Percentiles rank a stretch among this genome's conserved stretches.
Evolutionary conservation across 2,329 filamentous ascomycete species (phyloP).

Genomic region (Beauveria scarabaeidicola): DNA sequence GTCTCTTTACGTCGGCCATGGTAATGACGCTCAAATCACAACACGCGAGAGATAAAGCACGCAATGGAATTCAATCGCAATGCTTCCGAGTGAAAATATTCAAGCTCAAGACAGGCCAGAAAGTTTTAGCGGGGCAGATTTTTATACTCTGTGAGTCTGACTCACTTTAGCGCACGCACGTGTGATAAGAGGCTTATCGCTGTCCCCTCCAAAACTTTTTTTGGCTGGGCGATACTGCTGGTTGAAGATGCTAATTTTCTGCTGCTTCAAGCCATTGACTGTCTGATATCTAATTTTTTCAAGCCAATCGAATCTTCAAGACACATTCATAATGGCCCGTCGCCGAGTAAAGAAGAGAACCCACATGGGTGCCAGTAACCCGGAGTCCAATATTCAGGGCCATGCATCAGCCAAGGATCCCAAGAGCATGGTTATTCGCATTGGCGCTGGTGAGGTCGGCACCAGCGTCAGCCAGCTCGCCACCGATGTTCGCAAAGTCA

Average conservation of each 20-base stretch:
- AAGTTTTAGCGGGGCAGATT: slow-evolving; percentile 26
- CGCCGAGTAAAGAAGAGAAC: slow-evolving; percentile 82
- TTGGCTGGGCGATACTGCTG: slow-evolving; percentile 11
- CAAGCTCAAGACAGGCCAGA: slow-evolving; percentile 11
- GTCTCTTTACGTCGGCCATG: slow-evolving; percentile 33
- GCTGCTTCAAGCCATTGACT: slow-evolving; percentile 7
- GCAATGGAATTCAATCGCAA: not conserved
- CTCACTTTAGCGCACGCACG: slow-evolving; percentile 12
- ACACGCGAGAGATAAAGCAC: not conserved
- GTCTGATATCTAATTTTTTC: not conserved
- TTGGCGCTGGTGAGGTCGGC: slow-evolving; percentile 89
- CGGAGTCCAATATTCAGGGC: slow-evolving; percentile 46
- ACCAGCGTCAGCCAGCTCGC: slow-evolving; percentile 86
- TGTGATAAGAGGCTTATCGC: slow-evolving; percentile 18
- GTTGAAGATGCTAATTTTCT: not conserved
- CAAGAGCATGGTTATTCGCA: slow-evolving; percentile 97
- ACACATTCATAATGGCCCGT: slow-evolving; percentile 56
- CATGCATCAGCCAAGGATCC: slow-evolving; percentile 62
- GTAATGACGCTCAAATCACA: slow-evolving; percentile 10
- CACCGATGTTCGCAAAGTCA: slow-evolving; percentile 81
- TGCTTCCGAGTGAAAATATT: not conserved
- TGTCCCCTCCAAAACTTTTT: slow-evolving; percentile 25
- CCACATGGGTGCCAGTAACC: slow-evolving; percentile 60
- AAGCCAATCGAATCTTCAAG: not conserved
- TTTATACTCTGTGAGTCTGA: slow-evolving; percentile 21